phyloP scores from a whole-genome alignment of 495 filamentous ascomycete genomes.

The Daldinia caldariorum region DNA sequence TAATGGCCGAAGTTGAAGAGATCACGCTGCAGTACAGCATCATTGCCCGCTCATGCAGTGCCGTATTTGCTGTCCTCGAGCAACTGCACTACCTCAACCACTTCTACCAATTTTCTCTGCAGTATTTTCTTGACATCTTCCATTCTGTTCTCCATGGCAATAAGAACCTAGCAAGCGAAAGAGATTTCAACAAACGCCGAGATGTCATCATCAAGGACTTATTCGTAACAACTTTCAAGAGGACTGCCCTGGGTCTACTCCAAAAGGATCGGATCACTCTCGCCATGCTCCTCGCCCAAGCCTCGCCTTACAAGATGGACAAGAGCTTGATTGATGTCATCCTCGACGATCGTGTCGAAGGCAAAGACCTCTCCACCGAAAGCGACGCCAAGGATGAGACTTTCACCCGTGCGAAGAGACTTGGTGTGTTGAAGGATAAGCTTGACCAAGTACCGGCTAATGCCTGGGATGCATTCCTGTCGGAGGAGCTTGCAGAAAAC shows the following conservation, averaged over 20 bases:
- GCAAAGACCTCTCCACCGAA: conserved; percentile 79
- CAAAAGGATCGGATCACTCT: conserved; percentile 95
- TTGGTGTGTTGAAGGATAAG: conserved; percentile 77
- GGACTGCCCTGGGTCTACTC: conserved; percentile 89
- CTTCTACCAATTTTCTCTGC: conserved; percentile 99
- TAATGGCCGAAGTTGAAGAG: conserved; percentile 96
- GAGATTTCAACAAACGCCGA: conserved; percentile 77
- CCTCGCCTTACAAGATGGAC: conserved; percentile 93
- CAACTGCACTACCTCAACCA: conserved; percentile 98
- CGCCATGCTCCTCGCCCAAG: conserved; percentile 95
- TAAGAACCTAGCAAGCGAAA: conserved; percentile 74
- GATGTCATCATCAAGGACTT: conserved; percentile 89
- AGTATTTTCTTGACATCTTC: conserved; percentile 98
- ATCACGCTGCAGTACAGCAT: conserved; percentile 93
- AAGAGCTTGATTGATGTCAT: conserved; percentile 85
- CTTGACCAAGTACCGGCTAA: conserved; percentile 67
- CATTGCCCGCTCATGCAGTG: conserved; percentile 92
- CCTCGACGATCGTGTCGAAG: conserved; percentile 79
- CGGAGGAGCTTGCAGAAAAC: conserved; percentile 88
- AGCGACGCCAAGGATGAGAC: conserved; percentile 71
- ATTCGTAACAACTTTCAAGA: conserved; percentile 89
- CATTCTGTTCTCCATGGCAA: conserved; percentile 87
- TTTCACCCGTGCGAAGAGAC: conserved; percentile 71
- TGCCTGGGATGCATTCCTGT: conserved; percentile 82
- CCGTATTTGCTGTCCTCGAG: conserved; percentile 94